phyloP scores from a whole-genome alignment of 495 filamentous ascomycete species.

The Tirmania nivea region DNA sequence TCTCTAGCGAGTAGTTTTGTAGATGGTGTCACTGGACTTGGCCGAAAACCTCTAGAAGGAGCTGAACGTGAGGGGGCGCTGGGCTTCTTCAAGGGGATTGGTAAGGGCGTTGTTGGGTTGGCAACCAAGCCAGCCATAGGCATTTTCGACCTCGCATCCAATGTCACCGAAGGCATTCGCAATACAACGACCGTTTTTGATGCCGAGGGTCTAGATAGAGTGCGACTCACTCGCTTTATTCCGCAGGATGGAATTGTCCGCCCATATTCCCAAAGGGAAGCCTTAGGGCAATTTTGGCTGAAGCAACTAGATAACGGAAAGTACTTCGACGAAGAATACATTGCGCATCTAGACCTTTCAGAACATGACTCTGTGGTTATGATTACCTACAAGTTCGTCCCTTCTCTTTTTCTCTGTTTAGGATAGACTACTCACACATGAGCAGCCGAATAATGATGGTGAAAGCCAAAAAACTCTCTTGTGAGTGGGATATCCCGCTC shows the following conservation, averaged over 20 bases:
- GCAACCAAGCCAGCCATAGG: slow-evolving; percentile 94
- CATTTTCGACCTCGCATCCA: slow-evolving; percentile 88
- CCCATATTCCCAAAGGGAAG: slow-evolving; percentile 87
- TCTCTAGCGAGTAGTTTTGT: slow-evolving; percentile 83
- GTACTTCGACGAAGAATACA: slow-evolving; percentile 93
- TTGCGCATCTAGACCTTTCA: slow-evolving; percentile 82
- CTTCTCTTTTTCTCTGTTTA: background rate
- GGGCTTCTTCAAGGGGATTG: slow-evolving; percentile 93
- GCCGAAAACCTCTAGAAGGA: slow-evolving; percentile 79
- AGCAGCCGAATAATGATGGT: slow-evolving; percentile 67
- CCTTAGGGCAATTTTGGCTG: slow-evolving; percentile 93
- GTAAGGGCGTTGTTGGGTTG: slow-evolving; percentile 77
- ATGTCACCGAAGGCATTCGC: slow-evolving; percentile 85
- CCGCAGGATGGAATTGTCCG: slow-evolving; percentile 80
- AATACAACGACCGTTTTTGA: slow-evolving; percentile 99
- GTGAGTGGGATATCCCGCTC: slow-evolving; percentile 86
- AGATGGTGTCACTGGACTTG: slow-evolving; percentile 78
- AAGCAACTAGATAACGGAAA: slow-evolving; percentile 93
- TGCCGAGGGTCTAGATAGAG: slow-evolving; percentile 75
- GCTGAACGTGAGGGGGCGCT: slow-evolving; percentile 85
- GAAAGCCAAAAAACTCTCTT: slow-evolving; percentile 56
- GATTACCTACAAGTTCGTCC: slow-evolving; percentile 46
- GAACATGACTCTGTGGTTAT: slow-evolving; percentile 83
- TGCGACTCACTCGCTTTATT: slow-evolving; percentile 77
- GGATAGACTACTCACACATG: slow-evolving; percentile 1